Conservation (phyloP, 352 stramenopile species). For the Globisporangium orthogonon region DNA sequence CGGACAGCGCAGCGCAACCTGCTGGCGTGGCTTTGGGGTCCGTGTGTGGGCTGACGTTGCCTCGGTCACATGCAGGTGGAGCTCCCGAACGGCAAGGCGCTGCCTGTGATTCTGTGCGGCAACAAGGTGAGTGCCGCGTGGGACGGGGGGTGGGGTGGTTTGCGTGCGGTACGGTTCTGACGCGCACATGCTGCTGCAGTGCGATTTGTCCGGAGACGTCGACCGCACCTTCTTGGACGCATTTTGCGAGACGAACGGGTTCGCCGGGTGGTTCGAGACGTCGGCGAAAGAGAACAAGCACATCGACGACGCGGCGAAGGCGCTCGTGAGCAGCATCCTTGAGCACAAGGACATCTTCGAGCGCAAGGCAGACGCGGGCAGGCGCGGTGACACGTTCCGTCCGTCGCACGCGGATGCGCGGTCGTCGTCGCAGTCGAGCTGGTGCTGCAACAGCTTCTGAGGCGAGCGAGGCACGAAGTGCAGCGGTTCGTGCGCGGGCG, state of each 20-base stretch:
- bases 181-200: conserved; percentile 22
- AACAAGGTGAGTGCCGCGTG: conserved; percentile 88
- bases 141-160: too few relatives aligned
- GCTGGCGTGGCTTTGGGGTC: not conserved
- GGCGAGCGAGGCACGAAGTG: too few relatives aligned
- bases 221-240: conserved; percentile 75
- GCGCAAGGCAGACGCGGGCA: conserved; percentile 66
- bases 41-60: not conserved
- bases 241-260: conserved; percentile 88
- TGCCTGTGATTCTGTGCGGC: conserved; percentile 89
- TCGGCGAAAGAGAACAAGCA: conserved; percentile 91
- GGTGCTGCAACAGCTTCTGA: conserved; percentile 88
- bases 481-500: too few relatives aligned
- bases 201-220: conserved; percentile 77
- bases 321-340: conserved; percentile 72
- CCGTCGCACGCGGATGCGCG: conserved; percentile 44
- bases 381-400: conserved; percentile 71
- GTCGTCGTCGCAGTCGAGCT: conserved; percentile 36
- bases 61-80: conserved; percentile 34
- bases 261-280: conserved; percentile 90
- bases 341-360: conserved; percentile 86
- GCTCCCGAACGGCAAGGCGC: conserved; percentile 85
- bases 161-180: too few relatives aligned
- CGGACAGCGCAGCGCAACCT: not conserved
- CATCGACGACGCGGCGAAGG: conserved; percentile 85